These are phyloP conservation scores for Pyrenochaeta sp. DNA, from an alignment of 2,329 filamentous ascomycete genomes.

Conservation along the genomic window DNA sequence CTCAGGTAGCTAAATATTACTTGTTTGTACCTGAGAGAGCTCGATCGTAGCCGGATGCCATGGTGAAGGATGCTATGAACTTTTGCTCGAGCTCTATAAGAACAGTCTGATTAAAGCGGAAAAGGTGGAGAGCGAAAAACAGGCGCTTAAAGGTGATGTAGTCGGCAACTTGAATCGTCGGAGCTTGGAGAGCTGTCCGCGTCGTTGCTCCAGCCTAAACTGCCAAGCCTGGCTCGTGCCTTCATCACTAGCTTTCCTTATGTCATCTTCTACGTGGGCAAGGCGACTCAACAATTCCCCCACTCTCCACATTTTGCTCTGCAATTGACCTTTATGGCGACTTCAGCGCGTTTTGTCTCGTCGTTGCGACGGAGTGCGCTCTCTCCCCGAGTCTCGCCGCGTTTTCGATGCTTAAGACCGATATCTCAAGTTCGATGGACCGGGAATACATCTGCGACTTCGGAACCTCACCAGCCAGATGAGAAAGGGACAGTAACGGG, in stretches of 20 bases:
- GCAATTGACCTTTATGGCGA: conserved; percentile 42
- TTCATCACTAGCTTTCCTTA: conserved; percentile 26
- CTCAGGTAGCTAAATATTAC: conserved; percentile 30
- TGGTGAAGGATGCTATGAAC: conserved; percentile 46
- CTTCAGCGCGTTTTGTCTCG: conserved; percentile 42
- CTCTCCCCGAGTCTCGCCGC: conserved; percentile 33
- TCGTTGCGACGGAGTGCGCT: conserved; percentile 44
- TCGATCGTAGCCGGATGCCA: conserved; percentile 98
- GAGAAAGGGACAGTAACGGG: conserved; percentile 45
- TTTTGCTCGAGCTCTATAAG: conserved; percentile 1
- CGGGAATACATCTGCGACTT: conserved; percentile 49
- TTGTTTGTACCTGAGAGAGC: conserved; percentile 86
- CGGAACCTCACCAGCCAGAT: conserved; percentile 52
- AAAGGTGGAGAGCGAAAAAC: conserved; percentile 9
- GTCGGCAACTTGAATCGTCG: conserved; percentile 32
- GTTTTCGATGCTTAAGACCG: conserved; percentile 34
- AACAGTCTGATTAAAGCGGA: conserved; percentile 4
- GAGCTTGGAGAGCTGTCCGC: conserved; percentile 51
- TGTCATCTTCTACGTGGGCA: conserved; percentile 36
- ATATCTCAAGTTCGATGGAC: conserved; percentile 48
- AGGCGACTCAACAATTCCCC: conserved; percentile 23
- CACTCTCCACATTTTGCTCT: conserved; percentile 28
- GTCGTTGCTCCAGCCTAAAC: conserved; percentile 49
- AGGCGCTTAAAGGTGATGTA: conserved; percentile 21
- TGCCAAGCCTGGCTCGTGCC: conserved; percentile 45